Conservation (phyloP, 768 basidiomycete species). For the Rossbeevera mucosa region DNA sequence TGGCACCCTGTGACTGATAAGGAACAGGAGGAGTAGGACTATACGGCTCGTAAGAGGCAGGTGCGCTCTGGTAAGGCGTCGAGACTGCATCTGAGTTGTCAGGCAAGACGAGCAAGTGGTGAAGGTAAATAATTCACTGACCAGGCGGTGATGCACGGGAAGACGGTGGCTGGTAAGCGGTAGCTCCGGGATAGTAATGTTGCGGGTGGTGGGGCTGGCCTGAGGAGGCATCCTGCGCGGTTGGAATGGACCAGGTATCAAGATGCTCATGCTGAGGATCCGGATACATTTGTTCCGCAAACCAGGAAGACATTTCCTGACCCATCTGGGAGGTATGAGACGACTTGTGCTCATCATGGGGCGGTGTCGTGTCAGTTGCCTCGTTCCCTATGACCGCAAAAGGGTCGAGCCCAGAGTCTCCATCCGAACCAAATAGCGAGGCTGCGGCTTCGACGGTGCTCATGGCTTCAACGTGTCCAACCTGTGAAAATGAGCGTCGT, state of each 20-base stretch:
- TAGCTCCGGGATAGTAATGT: constrained; percentile 29
- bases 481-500: constrained; percentile 9
- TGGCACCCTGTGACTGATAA: constrained; percentile 14
- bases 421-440: constrained; percentile 67
- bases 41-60: constrained; percentile 25
- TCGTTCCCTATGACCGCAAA: constrained; percentile 56
- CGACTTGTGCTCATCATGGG: constrained; percentile 23
- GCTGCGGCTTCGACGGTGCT: constrained; percentile 72
- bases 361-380: constrained; percentile 28
- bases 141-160: constrained; percentile 19
- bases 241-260: constrained; percentile 27
- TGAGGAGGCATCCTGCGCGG: constrained; percentile 12
- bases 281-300: constrained; percentile 33
- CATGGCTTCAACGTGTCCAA: constrained; percentile 43
- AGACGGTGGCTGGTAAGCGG: constrained; percentile 21
- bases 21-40: constrained; percentile 15
- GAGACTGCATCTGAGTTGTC: constrained; percentile 8
- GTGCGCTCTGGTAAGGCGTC: constrained; percentile 8
- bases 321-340: constrained; percentile 29
- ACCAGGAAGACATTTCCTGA: constrained; percentile 37
- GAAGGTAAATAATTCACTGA: constrained; percentile 12
- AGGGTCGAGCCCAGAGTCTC: constrained; percentile 55
- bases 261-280: constrained; percentile 21
- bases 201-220: constrained; percentile 26
- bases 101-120: constrained; percentile 3